Conservation (phyloP, 129 eudicot genomes). For the Flaveria sonorensis region DNA sequence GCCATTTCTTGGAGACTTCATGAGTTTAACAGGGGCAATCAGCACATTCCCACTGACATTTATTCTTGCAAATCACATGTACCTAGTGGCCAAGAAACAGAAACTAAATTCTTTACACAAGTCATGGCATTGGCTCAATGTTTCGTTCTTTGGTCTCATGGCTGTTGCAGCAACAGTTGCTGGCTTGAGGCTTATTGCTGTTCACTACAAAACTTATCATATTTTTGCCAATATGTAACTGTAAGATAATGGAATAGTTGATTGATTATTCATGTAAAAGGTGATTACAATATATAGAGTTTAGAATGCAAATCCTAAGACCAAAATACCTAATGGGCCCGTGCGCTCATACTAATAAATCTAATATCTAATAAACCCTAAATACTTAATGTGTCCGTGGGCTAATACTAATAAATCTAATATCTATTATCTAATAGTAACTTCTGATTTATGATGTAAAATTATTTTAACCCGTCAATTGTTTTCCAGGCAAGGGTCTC, state of each 20-base stretch:
- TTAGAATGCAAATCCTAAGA: too few species aligned
- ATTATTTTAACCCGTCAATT: not conserved
- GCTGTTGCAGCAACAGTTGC: slow-evolving; percentile 73
- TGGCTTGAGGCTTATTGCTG: slow-evolving; percentile 75
- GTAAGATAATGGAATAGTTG: too few species aligned
- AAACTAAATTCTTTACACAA: slow-evolving; percentile 43
- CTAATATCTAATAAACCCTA: too few species aligned
- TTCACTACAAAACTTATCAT: slow-evolving; percentile 63
- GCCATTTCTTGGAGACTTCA: slow-evolving; percentile 95
- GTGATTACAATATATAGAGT: too few species aligned
- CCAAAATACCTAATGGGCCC: too few species aligned
- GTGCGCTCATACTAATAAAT: too few species aligned
- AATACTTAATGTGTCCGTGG: too few species aligned
- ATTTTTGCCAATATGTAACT: slow-evolving; percentile 75
- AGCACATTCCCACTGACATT: slow-evolving; percentile 95
- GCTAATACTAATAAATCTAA: too few species aligned
- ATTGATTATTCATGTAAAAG: too few species aligned
- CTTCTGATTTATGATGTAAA: not conserved
- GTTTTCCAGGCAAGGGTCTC: slow-evolving; percentile 10
- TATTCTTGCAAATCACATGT: slow-evolving; percentile 97
- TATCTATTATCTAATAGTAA: too few species aligned
- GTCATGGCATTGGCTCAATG: slow-evolving; percentile 89
- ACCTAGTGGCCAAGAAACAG: slow-evolving; percentile 60
- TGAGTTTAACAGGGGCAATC: slow-evolving; percentile 92
- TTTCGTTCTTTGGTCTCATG: slow-evolving; percentile 56